These are phyloP conservation scores for Eucalyptus sp. DNA, from an alignment of 345 rosid genomes.

Conservation along the genomic window DNA sequence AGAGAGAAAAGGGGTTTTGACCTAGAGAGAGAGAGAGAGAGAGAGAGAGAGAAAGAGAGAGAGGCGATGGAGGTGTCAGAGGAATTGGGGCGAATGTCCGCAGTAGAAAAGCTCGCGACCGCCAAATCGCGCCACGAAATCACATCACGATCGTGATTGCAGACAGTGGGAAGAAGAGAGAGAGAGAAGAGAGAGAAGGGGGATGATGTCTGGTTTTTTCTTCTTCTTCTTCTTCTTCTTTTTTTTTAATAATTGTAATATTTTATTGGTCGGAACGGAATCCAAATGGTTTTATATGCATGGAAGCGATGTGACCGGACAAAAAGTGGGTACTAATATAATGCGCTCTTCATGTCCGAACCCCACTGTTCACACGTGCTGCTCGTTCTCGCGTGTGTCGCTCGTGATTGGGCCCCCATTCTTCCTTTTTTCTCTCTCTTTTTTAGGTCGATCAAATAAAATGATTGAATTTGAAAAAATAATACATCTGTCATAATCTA, in stretches of 20 bases:
- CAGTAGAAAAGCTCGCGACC: constrained; percentile 12
- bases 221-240: not conserved
- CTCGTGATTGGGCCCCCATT: not conserved
- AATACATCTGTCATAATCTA: too few species aligned
- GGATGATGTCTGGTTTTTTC: not conserved
- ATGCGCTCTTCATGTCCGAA: not conserved
- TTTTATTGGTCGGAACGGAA: not conserved
- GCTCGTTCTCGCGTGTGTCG: not conserved
- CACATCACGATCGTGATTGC: not conserved
- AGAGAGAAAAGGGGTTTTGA: not conserved
- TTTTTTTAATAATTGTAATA: not conserved
- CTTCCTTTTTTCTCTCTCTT: accelerated
- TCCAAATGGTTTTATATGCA: not conserved
- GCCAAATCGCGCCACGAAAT: constrained; percentile 17
- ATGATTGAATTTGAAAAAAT: too few species aligned
- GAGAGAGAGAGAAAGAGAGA: not conserved
- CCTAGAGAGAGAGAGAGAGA: not conserved
- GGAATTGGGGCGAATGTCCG: constrained; percentile 23
- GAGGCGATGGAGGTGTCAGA: not conserved
- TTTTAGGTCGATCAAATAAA: not conserved
- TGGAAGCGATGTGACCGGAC: not conserved
- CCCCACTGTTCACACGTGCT: not conserved
- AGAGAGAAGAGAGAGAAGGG: not conserved
- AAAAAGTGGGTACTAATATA: not conserved
- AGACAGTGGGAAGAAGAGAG: not conserved